Base-by-base conservation (phyloP, 441 rosid genomes). In the Brassica balearica region DNA sequence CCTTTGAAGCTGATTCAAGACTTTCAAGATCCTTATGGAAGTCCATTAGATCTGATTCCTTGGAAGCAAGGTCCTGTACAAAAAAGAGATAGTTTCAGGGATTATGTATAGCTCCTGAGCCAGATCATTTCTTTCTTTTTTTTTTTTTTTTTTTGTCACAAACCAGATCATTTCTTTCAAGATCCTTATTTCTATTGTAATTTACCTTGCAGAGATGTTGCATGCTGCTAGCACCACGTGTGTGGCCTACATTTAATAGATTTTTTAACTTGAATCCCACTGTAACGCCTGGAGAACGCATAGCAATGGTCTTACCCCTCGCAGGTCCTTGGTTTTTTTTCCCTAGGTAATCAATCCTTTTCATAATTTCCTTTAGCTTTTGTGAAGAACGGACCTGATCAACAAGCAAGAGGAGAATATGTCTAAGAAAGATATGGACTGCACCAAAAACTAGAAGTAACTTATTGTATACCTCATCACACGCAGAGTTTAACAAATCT, bases 241-340 rank as follows among this genome's bases (percentile, higher is more conserved):
- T 91, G 79, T 96, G 97, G 8, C 90, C 80, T 63, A 96, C 89
- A 87, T 94, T 96, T 62, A 85, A 82, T 76, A 96, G 90, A 84
- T 96, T 91, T 76, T 96, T 97, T 86, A 96, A 81, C 90, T 90
- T 94, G 85, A 92, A 94, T 72, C 99, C 99, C 80, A 96, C 73
- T 10, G 99, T 96, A 83, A 96, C 84, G 83, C 99, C 99, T 96
- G 86, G 59, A 76, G 32, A 86, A 72, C 61, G 67, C 20, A 62
- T 55, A 76, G 75, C 43, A 36, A 73, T 4, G 20, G 48, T 12
- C 14, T 82, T 69, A 91, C 97, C 99, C 87, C 96, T 90, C 25
- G 94, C 97, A 68, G 98, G 92, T 86, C 97, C 97, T 80, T 96
- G 98, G 85, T 94, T 96, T 85, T 91, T 80, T 29, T 58, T 20